Conservation (phyloP, 495 filamentous ascomycete genomes). For the Apiosordaria backusii region DNA sequence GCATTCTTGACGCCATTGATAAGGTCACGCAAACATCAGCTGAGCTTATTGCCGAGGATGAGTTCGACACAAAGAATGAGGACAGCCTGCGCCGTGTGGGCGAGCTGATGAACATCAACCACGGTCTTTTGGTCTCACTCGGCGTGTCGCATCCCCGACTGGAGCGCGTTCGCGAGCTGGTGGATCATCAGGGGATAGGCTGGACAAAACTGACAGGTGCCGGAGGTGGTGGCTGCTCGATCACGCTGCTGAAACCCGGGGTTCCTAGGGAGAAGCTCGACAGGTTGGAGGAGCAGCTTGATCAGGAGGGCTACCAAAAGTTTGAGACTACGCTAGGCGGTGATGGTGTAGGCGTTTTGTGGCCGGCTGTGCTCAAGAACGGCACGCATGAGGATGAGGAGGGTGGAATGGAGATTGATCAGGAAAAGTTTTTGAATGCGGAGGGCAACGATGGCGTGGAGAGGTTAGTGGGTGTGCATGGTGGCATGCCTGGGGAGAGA, state of each 20-base stretch:
- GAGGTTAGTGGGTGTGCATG: constrained; percentile 63
- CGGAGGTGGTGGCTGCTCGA: constrained; percentile 91
- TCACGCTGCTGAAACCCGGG: constrained; percentile 74
- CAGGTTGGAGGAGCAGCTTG: constrained; percentile 62
- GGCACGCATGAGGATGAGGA: constrained; percentile 62
- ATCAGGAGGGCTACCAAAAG: constrained; percentile 71
- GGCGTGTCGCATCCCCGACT: constrained; percentile 92
- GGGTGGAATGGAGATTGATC: constrained; percentile 86
- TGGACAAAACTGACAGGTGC: constrained; percentile 98
- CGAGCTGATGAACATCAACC: constrained; percentile 86
- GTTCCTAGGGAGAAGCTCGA: constrained; percentile 48
- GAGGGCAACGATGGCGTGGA: constrained; percentile 79
- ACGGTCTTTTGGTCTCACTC: constrained; percentile 80
- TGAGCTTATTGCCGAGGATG: constrained; percentile 60
- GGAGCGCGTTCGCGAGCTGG: constrained; percentile 86
- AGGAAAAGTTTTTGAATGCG: constrained; percentile 83
- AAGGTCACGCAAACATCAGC: constrained; percentile 72
- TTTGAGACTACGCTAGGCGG: constrained; percentile 87
- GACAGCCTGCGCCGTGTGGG: constrained; percentile 66
- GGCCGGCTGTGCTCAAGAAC: constrained; percentile 80
- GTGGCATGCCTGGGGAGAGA: constrained; percentile 53
- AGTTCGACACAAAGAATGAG: constrained; percentile 57
- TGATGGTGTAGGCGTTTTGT: constrained; percentile 88
- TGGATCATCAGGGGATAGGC: constrained; percentile 84
- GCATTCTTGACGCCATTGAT: constrained; percentile 79